phyloP scores from a whole-genome alignment of 73 alveolate species.

The Uronychia setigera region DNA sequence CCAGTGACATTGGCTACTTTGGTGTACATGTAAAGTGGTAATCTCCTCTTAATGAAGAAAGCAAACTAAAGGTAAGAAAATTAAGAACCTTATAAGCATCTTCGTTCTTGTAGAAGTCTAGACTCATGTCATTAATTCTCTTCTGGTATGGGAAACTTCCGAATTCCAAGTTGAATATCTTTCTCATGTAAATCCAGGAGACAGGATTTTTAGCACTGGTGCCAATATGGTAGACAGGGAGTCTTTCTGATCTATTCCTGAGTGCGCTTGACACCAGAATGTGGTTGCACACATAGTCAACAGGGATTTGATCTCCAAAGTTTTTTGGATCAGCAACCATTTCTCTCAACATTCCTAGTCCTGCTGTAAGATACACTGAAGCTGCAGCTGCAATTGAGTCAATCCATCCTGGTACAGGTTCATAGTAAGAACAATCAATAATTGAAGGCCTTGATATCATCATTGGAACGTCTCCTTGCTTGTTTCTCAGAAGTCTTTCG shows the following conservation, averaged over 20 bases:
- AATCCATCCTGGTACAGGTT: conserved; percentile 95
- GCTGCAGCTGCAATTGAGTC: conserved; percentile 92
- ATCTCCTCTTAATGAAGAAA: too few relatives aligned
- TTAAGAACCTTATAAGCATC: conserved; percentile 5
- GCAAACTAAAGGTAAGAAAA: conserved; percentile 30
- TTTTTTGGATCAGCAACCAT: conserved; percentile 3
- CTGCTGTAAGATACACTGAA: conserved; percentile 73
- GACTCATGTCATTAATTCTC: conserved; percentile 34
- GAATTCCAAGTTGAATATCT: neutral
- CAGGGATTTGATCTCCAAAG: conserved; percentile 84
- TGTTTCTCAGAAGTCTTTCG: conserved; percentile 72
- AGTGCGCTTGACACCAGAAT: conserved; percentile 55
- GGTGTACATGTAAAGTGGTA: conserved; percentile 58
- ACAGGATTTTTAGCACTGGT: conserved; percentile 79
- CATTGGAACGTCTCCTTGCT: conserved; percentile 67
- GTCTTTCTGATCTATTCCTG: conserved; percentile 1
- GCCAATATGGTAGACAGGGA: conserved; percentile 52
- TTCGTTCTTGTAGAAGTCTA: conserved; percentile 32
- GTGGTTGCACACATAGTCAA: conserved; percentile 76
- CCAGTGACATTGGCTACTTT: conserved; percentile 45
- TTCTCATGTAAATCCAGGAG: conserved; percentile 56
- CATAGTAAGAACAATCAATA: conserved; percentile 75
- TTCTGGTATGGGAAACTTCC: conserved; percentile 7
- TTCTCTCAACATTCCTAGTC: conserved; percentile 62
- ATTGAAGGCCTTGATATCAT: conserved; percentile 85